Evolutionary conservation across 2,329 filamentous ascomycete species (phyloP).

Genomic region (Capronia americana): DNA sequence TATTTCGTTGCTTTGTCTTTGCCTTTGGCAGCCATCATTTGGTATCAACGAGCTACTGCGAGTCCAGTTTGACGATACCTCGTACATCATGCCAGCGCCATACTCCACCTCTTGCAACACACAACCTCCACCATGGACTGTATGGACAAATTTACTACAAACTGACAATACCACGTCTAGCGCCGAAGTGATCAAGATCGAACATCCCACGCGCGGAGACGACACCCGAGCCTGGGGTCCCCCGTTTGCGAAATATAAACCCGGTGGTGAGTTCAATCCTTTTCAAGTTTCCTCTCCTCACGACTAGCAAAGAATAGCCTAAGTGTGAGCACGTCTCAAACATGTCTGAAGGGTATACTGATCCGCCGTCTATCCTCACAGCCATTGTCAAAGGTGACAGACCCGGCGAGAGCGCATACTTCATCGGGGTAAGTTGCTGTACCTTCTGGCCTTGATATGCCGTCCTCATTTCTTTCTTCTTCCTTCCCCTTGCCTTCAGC

Average conservation of each 20-base stretch:
- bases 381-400: constrained; percentile 29
- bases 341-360: not conserved
- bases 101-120: not conserved
- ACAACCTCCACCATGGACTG: not conserved
- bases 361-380: not conserved
- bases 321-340: not conserved
- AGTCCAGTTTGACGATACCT: not conserved
- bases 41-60: not conserved
- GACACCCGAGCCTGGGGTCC: constrained; percentile 97
- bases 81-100: not conserved
- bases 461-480: not conserved
- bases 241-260: constrained; percentile 81
- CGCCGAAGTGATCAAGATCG: constrained; percentile 95
- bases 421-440: constrained; percentile 72
- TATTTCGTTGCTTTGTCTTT: constrained; percentile 36
- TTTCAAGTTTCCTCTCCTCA: not conserved
- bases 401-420: constrained; percentile 93
- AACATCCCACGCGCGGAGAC: constrained; percentile 88
- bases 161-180: constrained; percentile 52
- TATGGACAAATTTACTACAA: not conserved
- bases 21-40: constrained; percentile 11
- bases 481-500: not conserved
- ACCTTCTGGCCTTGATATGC: not conserved
- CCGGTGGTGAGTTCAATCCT: constrained; percentile 59
- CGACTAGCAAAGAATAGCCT: not conserved